Evolutionary conservation across 2,329 filamentous ascomycete genomes (phyloP).

Genomic region (Colletotrichum orchidophilum): DNA sequence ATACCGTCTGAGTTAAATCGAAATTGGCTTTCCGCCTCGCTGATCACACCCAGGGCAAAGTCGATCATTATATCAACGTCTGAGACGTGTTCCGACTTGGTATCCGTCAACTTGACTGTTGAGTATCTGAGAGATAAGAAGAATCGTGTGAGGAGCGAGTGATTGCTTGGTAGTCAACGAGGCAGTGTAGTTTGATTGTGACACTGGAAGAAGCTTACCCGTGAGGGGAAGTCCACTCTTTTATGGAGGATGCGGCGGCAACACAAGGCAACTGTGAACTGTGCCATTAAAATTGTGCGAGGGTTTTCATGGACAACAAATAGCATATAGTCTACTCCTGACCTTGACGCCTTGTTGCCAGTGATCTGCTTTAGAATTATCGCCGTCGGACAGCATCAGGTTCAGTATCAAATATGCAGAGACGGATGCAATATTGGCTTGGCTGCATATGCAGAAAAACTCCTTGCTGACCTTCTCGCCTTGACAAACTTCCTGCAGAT

Average conservation of each 20-base stretch:
- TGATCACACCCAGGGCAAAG: not conserved
- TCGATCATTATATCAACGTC: not conserved
- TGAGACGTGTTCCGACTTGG: not conserved
- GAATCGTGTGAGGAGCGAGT: not conserved
- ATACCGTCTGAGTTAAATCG: not conserved
- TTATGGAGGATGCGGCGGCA: not conserved
- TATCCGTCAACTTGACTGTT: not conserved
- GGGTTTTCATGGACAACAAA: not conserved
- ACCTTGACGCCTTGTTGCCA: not conserved
- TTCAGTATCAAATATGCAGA: not conserved
- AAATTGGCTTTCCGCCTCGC: not conserved
- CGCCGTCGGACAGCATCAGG: too few relatives aligned
- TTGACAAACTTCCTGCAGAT: not conserved
- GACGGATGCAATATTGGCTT: not conserved
- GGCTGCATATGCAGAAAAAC: not conserved
- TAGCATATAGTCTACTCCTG: not conserved
- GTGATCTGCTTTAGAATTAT: too few relatives aligned
- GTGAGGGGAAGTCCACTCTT: not conserved
- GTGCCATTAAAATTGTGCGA: not conserved
- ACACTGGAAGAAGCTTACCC: not conserved
- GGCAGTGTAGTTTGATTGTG: not conserved
- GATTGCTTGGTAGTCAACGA: not conserved
- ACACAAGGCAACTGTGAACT: not conserved
- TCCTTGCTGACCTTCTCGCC: not conserved
- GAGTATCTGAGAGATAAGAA: not conserved